Evolutionary conservation across 1,139 yeast species (phyloP).

Genomic region (Yamadazyma triangularis): DNA sequence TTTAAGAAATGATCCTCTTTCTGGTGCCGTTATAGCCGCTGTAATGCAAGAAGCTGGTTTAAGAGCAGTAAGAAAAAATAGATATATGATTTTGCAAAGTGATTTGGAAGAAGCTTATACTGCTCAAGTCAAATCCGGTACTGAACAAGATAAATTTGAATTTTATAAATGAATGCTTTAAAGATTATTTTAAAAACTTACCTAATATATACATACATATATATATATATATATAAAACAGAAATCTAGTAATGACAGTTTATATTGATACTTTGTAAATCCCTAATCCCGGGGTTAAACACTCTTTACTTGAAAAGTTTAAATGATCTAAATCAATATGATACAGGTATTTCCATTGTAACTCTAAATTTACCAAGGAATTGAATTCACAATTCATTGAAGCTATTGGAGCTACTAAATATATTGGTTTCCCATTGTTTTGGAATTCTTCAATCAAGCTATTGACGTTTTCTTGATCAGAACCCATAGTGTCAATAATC

Average conservation of each 20-base stretch:
- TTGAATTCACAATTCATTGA: conserved; percentile 29
- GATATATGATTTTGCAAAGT: conserved; percentile 91
- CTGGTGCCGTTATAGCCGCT: conserved; percentile 98
- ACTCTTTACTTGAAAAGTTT: conserved; percentile 39
- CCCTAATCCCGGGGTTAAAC: conserved; percentile 59
- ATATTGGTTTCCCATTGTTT: conserved; percentile 12
- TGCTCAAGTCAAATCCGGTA: conserved; percentile 91
- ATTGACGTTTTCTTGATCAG: conserved; percentile 19
- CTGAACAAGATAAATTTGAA: conserved; percentile 95
- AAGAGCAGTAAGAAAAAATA: conserved; percentile 95
- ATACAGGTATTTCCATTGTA: conserved; percentile 38
- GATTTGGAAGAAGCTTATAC: conserved; percentile 98
- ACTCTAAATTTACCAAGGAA: conserved; percentile 13
- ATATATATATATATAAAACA: conserved; percentile 2
- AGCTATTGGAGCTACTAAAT: conserved; percentile 46
- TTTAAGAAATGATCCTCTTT: conserved; percentile 91
- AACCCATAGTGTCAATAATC: conserved; percentile 57
- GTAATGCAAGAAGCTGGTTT: conserved; percentile 99
- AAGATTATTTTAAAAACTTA: conserved; percentile 1
- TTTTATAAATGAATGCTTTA: conserved; percentile 81
- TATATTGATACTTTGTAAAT: conserved; percentile 42
- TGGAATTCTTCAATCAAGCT: conserved; percentile 1
- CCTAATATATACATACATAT: conserved; percentile 3
- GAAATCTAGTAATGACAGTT: too few species aligned
- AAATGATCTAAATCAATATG: conserved; percentile 71